A percentile compares a stretch with the other conserved stretches of the same genome.
Conservation (phyloP, 2,329 filamentous ascomycete genomes). For the Fusarium marasasianum region DNA sequence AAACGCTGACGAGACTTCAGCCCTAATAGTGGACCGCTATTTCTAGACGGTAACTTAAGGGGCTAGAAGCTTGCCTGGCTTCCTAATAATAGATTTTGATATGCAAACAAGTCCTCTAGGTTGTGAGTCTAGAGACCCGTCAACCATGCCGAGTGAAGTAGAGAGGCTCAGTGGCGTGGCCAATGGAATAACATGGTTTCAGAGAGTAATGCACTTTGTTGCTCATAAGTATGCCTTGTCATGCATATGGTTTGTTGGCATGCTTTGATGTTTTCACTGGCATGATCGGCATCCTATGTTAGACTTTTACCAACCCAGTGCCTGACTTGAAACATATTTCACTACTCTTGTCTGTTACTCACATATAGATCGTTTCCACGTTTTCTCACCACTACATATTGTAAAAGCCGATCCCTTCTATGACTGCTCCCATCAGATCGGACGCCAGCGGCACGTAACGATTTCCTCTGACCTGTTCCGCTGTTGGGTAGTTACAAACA, state of each 20-base stretch:
- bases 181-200: background rate
- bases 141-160: background rate
- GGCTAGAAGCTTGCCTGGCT: background rate
- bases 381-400: accelerated
- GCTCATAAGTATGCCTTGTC: accelerated
- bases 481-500: background rate
- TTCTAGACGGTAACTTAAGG: background rate
- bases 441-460: too few relatives aligned
- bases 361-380: accelerated
- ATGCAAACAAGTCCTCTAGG: background rate
- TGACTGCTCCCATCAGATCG: background rate
- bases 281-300: accelerated
- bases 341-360: background rate
- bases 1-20: background rate
- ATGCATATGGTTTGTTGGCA: accelerated
- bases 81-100: background rate
- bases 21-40: background rate
- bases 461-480: background rate
- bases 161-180: background rate
- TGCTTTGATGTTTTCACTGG: accelerated
- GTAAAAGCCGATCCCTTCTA: background rate
- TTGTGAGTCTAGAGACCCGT: background rate
- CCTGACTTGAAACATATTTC: accelerated
- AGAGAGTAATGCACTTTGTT: accelerated
- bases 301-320: accelerated